These are phyloP conservation scores for Colletotrichum cordylinicola DNA, from an alignment of 2,329 filamentous ascomycete genomes.

Conservation along the genomic window DNA sequence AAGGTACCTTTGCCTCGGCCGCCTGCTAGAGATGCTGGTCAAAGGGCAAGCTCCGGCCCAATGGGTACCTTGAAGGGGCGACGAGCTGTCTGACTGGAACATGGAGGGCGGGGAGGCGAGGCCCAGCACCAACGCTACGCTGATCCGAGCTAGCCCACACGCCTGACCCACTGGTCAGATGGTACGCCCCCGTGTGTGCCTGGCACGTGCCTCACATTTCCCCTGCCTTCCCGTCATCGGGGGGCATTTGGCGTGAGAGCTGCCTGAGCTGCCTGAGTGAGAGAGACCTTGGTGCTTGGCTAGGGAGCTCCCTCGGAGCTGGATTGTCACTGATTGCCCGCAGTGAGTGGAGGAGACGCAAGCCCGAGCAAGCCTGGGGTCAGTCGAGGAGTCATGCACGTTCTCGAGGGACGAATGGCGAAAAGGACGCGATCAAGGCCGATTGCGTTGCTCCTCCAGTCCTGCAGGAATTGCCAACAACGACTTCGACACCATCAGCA, in stretches of 20 bases:
- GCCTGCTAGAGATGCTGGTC: background rate
- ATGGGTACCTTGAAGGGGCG: background rate
- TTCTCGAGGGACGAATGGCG: background rate
- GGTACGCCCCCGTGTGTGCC: constrained; percentile 13
- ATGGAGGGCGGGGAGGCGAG: constrained; percentile 20
- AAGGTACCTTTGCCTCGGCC: background rate
- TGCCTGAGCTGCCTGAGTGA: background rate
- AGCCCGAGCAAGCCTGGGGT: background rate
- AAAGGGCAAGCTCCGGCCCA: background rate
- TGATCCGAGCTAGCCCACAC: constrained; percentile 17
- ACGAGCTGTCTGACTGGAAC: constrained; percentile 15
- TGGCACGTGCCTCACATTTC: constrained; percentile 17
- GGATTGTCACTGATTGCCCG: background rate
- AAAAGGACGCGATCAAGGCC: background rate
- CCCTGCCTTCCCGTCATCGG: constrained; percentile 18
- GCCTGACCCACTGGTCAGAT: constrained; percentile 23
- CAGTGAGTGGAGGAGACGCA: background rate
- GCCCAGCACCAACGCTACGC: constrained; percentile 21
- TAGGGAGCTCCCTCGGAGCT: background rate
- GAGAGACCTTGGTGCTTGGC: background rate
- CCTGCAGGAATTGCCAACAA: background rate
- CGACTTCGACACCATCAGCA: background rate
- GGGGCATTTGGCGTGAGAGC: background rate
- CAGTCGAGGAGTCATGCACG: background rate
- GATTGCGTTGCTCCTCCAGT: background rate